Percentiles rank a stretch among this genome's conserved stretches.
Evolutionary conservation across 805 yeast species (phyloP).

Genomic region (Schwanniomyces occidentalis): DNA sequence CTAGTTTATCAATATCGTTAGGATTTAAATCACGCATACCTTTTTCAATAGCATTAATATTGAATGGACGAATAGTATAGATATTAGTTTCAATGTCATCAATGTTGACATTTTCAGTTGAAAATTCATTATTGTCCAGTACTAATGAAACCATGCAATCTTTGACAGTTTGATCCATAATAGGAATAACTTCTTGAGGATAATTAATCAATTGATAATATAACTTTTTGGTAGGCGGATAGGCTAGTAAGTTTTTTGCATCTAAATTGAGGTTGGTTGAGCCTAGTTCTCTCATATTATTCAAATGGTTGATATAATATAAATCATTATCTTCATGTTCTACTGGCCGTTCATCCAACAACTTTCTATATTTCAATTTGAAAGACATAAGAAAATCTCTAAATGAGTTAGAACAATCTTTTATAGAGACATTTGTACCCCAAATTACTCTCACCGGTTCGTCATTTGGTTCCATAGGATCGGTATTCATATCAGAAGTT

Average conservation of each 20-base stretch:
- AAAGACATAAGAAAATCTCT: constrained; percentile 82
- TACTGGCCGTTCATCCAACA: constrained; percentile 39
- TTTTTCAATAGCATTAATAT: constrained; percentile 60
- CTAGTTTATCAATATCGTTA: constrained; percentile 89
- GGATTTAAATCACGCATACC: constrained; percentile 96
- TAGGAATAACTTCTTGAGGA: constrained; percentile 96
- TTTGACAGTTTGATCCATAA: constrained; percentile 94
- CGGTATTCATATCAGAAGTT: constrained; percentile 31
- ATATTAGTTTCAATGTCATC: constrained; percentile 79
- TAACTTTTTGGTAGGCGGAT: constrained; percentile 71
- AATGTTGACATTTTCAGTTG: constrained; percentile 33
- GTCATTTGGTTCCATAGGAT: constrained; percentile 29
- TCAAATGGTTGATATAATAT: constrained; percentile 71
- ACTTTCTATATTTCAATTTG: constrained; percentile 70
- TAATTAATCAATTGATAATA: constrained; percentile 86
- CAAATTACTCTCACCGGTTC: constrained; percentile 92
- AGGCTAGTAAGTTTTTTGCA: constrained; percentile 74
- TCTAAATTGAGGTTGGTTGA: constrained; percentile 83
- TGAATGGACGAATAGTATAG: constrained; percentile 88
- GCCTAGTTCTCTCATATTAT: constrained; percentile 75
- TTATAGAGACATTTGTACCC: constrained; percentile 97
- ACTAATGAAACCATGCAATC: constrained; percentile 81
- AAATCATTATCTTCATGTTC: constrained; percentile 65
- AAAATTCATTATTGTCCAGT: constrained; percentile 41
- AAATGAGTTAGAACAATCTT: constrained; percentile 78